phyloP scores from a whole-genome alignment of 2,329 filamentous ascomycete genomes.

The Phoma sp. region DNA sequence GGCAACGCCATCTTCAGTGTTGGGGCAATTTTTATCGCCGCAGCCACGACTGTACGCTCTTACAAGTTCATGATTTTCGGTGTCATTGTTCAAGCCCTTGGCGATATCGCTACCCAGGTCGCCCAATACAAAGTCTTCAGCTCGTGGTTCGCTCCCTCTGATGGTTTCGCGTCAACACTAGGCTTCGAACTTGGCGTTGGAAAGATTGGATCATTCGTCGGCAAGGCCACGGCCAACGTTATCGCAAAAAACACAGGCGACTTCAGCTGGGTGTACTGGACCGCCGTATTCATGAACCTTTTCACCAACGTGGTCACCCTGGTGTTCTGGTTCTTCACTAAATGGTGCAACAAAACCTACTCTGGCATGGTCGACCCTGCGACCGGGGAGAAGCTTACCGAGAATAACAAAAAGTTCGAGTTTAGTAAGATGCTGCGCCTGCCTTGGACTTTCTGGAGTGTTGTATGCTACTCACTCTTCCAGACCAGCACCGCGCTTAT shows the following conservation, averaged over 20 bases:
- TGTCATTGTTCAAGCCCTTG: slow-evolving; percentile 62
- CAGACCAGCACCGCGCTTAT: slow-evolving; percentile 64
- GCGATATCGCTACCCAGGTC: slow-evolving; percentile 70
- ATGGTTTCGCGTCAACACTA: slow-evolving; percentile 68
- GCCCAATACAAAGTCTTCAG: slow-evolving; percentile 72
- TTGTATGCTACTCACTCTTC: slow-evolving; percentile 64
- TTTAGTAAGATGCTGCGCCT: slow-evolving; percentile 62
- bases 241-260: slow-evolving; percentile 66
- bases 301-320: slow-evolving; percentile 66
- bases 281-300: slow-evolving; percentile 68
- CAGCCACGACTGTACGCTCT: slow-evolving; percentile 62
- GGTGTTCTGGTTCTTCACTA: slow-evolving; percentile 64
- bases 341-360: slow-evolving; percentile 59
- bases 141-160: slow-evolving; percentile 68
- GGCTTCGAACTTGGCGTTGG: slow-evolving; percentile 67
- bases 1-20: slow-evolving; percentile 67
- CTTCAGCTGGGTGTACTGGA: slow-evolving; percentile 70
- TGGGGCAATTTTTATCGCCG: slow-evolving; percentile 66
- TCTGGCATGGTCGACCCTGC: slow-evolving; percentile 60
- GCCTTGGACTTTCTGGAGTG: slow-evolving; percentile 67
- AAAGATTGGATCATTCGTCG: slow-evolving; percentile 68
- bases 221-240: slow-evolving; percentile 66
- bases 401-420: slow-evolving; percentile 66
- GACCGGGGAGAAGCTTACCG: slow-evolving; percentile 66
- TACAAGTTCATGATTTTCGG: slow-evolving; percentile 69